These are phyloP conservation scores for Neocallimastix lanati DNA, from an alignment of 192 early-diverging fungal genomes.

Conservation along the genomic window DNA sequence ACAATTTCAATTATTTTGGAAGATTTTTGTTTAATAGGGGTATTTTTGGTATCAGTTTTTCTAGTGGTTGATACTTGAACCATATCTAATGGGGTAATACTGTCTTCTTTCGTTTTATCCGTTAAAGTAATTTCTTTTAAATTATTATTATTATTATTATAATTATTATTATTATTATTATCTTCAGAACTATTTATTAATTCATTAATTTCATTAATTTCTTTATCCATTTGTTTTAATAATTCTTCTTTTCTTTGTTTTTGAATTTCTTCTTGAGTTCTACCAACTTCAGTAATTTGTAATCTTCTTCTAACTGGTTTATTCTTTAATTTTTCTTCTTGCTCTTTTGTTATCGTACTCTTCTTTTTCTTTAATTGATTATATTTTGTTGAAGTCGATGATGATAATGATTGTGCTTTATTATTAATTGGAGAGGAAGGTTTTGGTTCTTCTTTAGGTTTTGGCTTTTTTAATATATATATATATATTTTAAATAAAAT, in stretches of 20 bases:
- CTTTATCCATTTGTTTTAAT: not conserved
- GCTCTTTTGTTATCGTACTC: not conserved
- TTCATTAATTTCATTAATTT: not conserved
- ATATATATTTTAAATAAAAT: too few relatives aligned
- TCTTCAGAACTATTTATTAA: not conserved
- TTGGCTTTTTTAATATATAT: too few relatives aligned
- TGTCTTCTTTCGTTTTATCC: not conserved
- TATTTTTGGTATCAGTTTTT: not conserved
- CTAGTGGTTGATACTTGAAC: not conserved
- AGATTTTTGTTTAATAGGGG: not conserved
- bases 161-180: not conserved
- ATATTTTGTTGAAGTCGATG: not conserved
- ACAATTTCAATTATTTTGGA: not conserved
- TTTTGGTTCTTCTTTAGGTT: not conserved
- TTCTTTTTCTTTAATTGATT: not conserved
- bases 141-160: too few relatives aligned
- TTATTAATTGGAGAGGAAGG: not conserved
- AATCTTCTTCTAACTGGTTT: not conserved
- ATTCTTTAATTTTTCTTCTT: not conserved
- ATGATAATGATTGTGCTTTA: not conserved
- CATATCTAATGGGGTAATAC: not conserved
- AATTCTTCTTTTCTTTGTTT: not conserved
- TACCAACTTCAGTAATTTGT: not conserved
- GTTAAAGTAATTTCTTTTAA: not conserved
- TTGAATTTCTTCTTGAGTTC: not conserved